Evolutionary conservation across 2,329 filamentous ascomycete genomes (phyloP).

Genomic region (Aspergillus fumigatiaffinis): DNA sequence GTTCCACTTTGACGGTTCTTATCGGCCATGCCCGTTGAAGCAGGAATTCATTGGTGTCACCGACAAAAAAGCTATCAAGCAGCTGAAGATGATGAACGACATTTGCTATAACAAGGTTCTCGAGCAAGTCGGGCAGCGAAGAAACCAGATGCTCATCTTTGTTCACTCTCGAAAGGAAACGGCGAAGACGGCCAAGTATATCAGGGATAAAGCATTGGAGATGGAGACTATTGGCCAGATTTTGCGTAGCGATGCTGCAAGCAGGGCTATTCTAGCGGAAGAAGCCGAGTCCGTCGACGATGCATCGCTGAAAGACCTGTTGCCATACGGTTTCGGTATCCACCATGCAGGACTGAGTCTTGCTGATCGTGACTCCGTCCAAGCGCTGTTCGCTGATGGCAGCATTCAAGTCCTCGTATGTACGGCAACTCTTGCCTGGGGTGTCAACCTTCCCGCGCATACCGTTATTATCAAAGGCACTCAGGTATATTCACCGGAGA

Average conservation of each 20-base stretch:
- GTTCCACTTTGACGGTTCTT: conserved; percentile 95
- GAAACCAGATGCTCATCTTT: conserved; percentile 98
- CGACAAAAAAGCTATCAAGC: conserved; percentile 97
- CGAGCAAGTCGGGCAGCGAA: conserved; percentile 87
- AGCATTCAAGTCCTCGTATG: conserved; percentile 93
- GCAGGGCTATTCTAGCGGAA: conserved; percentile 79
- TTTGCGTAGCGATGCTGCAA: conserved; percentile 85
- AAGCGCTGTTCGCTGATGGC: conserved; percentile 88
- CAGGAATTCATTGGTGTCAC: conserved; percentile 98
- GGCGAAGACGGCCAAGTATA: conserved; percentile 92
- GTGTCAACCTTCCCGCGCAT: conserved; percentile 95
- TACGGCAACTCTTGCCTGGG: conserved; percentile 97
- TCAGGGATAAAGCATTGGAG: conserved; percentile 95
- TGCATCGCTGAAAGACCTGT: conserved; percentile 82
- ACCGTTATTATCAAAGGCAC: conserved; percentile 99
- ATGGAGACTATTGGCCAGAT: conserved; percentile 96
- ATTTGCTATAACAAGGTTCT: conserved; percentile 97
- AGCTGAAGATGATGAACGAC: conserved; percentile 98
- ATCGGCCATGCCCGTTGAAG: conserved; percentile 85
- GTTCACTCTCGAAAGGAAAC: conserved; percentile 98
- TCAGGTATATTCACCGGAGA: conserved; percentile 95
- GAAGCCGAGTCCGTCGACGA: conserved; percentile 81
- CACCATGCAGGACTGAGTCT: conserved; percentile 97
- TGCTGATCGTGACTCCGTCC: conserved; percentile 89
- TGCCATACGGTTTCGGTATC: conserved; percentile 96